These are phyloP conservation scores for Phylloporus scabripes DNA, from an alignment of 768 basidiomycete genomes.

Conservation along the genomic window DNA sequence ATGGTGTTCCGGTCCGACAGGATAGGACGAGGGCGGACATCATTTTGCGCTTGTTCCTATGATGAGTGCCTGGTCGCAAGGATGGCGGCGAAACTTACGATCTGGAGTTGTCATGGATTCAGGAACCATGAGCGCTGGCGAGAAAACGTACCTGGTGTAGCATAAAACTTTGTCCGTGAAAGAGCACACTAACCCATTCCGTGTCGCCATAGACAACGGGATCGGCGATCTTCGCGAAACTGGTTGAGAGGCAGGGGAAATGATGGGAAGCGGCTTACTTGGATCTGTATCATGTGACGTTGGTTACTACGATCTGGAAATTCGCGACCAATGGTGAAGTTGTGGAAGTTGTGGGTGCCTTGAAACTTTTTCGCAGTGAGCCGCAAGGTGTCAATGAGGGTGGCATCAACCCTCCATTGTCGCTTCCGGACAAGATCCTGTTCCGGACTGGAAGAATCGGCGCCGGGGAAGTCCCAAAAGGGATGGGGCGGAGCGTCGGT, in stretches of 20 bases:
- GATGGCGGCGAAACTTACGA: slow-evolving; percentile 20
- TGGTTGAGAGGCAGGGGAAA: background rate
- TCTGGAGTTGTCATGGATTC: slow-evolving; percentile 22
- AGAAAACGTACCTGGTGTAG: slow-evolving; percentile 78
- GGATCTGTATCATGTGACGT: slow-evolving; percentile 83
- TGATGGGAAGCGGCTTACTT: slow-evolving; percentile 39
- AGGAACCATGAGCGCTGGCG: slow-evolving; percentile 12
- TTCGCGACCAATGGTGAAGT: slow-evolving; percentile 88
- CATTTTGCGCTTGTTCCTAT: slow-evolving; percentile 82
- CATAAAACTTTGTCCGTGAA: slow-evolving; percentile 99
- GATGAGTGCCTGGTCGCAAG: slow-evolving; percentile 3
- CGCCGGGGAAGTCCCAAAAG: slow-evolving; percentile 53
- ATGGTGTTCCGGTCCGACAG: slow-evolving; percentile 70
- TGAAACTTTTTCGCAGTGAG: slow-evolving; percentile 58
- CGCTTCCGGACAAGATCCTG: slow-evolving; percentile 65
- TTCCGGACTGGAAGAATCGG: slow-evolving; percentile 38
- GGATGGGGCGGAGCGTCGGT: slow-evolving; percentile 35
- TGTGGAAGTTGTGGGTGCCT: slow-evolving; percentile 96
- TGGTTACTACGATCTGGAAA: slow-evolving; percentile 77
- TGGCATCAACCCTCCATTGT: slow-evolving; percentile 57
- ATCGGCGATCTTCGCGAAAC: slow-evolving; percentile 50
- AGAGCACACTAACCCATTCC: slow-evolving; percentile 90
- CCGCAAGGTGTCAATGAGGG: slow-evolving; percentile 53
- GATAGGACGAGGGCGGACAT: slow-evolving; percentile 79
- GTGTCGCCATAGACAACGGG: slow-evolving; percentile 88